Base-by-base conservation (phyloP, 371 early-diverging fungal species). In the Entomophthora muscae region DNA sequence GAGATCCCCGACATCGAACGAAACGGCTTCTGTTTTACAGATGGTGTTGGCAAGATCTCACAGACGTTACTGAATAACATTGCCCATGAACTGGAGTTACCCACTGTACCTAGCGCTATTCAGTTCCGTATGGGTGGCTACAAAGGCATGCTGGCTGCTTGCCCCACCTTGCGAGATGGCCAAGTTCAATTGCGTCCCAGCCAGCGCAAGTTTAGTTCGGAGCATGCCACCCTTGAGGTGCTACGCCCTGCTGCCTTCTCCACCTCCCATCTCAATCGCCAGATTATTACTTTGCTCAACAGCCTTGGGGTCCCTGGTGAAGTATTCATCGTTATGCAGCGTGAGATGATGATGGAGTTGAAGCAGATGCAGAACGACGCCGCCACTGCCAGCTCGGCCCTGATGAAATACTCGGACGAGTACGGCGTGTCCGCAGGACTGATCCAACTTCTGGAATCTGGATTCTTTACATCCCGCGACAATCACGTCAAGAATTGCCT, bases 91-190 rank as follows among this genome's bases (percentile, higher is more conserved):
- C 63, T 87, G 64, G 75, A 77, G 29, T 71, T 86, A 30, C 68
- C 68, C 27, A 57, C 63, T 28, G 27, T 42, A 0, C 91, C 91
- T 0, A 75, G 79, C 31, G 91, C 91, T 0, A 81, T 88, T 32
- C 92, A 94, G 68, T 84, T 91, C 53, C 80, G 94, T 28, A 67
- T 86, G 3, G 90, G 79, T n/a, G 91, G 91, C 2, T 83, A 82
- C 29, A 93, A 93, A 71, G 93, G 93, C 23, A 64, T 68, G 22
- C 52, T 68, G 1, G 60, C 64, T 22, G 22, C 61, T 57, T 61
- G 67, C 7, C 68, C 68, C 0, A 10, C 53, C n/a, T 42, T 70
- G 29, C 28, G 2, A 1, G 68, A 53, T 0, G 65, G 59, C 17
- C 61, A 65, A 1, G 70, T 83, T 1, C 75, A 81, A 32, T 70